These are phyloP conservation scores for Aegilops umbellulata DNA, from an alignment of 176 grass and related monocot genomes.

Conservation along the genomic window DNA sequence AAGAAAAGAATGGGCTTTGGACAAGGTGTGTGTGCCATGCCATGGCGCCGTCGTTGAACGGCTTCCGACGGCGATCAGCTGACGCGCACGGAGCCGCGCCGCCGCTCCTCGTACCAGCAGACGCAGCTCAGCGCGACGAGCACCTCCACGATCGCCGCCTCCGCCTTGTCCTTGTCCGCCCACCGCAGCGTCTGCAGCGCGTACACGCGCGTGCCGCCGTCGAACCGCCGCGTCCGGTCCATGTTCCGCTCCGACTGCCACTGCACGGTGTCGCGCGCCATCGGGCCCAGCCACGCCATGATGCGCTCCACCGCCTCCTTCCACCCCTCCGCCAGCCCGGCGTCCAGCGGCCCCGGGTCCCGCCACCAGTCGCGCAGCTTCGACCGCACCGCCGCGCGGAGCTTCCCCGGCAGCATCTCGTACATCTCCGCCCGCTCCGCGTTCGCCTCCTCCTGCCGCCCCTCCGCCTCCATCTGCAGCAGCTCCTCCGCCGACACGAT, in stretches of 20 bases:
- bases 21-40: neutral
- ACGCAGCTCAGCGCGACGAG: constrained; percentile 91
- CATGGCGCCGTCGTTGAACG: constrained; percentile 18
- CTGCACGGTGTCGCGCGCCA: constrained; percentile 66
- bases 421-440: constrained; percentile 79
- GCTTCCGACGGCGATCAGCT: neutral
- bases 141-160: constrained; percentile 88
- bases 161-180: constrained; percentile 78
- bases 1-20: neutral
- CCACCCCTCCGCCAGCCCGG: constrained; percentile 69
- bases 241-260: constrained; percentile 93
- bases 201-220: constrained; percentile 45
- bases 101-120: constrained; percentile 88
- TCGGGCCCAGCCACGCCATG: constrained; percentile 76
- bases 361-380: constrained; percentile 94
- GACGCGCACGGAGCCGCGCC: constrained; percentile 41
- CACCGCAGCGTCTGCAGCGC: constrained; percentile 81
- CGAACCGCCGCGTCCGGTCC: constrained; percentile 70
- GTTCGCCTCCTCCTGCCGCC: constrained; percentile 48
- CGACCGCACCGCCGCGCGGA: constrained; percentile 59
- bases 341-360: constrained; percentile 64
- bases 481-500: constrained; percentile 68
- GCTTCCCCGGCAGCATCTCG: constrained; percentile 76
- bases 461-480: constrained; percentile 60
- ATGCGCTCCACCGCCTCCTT: constrained; percentile 68